Base-by-base conservation (phyloP, 805 yeast species). In the Starmerella asiatica region DNA sequence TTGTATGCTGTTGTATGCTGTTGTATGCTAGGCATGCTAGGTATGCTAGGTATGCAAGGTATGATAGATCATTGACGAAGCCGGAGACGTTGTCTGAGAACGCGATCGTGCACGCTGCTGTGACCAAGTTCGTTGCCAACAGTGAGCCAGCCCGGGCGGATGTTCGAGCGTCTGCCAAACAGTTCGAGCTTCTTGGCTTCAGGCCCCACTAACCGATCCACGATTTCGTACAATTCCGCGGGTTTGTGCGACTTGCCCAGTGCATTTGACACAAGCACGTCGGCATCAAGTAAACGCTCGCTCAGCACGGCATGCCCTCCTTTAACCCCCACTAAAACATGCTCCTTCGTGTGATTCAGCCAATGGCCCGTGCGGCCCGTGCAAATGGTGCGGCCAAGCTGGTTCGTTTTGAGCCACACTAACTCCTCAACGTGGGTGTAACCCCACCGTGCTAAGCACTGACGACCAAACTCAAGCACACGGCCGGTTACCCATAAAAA, bases 361-460 rank as follows among this genome's bases (percentile, higher is more conserved):
- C 97, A 86, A 57, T 86, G 97, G 0, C 97, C 97, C 0, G 97
- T 86, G 47, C 96, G 64, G 1, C 97, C 97, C 0, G 97, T 88
- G 44, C 93, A 85, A 32, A 86, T 85, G 0, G 95, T 86, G 44
- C 94, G 65, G 17, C 78, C 73, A 45, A 88, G 61, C 56, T 88
- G 96, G 57, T 86, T 86, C 4, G 91, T 74, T 57, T 86, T 86
- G 43, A 84, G 71, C 97, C 97, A 86, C 7, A 86, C 71, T 45
- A 86, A 59, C 56, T 86, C 96, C 56, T 85, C 88, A 18, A 72
- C 61, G 4, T 79, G 73, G 28, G 60, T 56, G 56, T 86, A 86
- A 1, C 96, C 96, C 94, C 95, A 85, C 43, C 71, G 73, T 3
- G 56, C 57, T 40, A 86, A 62, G 6, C 86, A 82, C 41, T 73